Conservation (phyloP, 441 rosid species). For the Daphne laureola region DNA sequence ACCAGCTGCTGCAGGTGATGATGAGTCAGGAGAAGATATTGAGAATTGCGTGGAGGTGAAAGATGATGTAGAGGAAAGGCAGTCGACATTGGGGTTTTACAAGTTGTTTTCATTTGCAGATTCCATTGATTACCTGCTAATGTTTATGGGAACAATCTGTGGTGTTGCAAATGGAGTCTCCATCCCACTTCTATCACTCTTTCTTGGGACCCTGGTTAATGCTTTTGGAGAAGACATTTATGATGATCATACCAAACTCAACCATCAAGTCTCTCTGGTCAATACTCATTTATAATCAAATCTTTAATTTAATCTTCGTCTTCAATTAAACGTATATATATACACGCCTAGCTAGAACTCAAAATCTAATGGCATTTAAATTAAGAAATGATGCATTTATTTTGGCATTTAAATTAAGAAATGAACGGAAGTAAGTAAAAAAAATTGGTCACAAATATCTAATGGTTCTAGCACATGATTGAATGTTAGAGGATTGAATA, state of each 20-base stretch:
- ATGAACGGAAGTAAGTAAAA: no score
- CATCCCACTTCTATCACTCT: slow-evolving; percentile 30
- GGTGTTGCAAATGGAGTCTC: slow-evolving; percentile 36
- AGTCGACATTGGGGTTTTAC: slow-evolving; percentile 23
- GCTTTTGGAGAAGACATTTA: slow-evolving; percentile 25
- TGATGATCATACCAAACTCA: slow-evolving; percentile 5
- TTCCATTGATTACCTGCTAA: slow-evolving; percentile 25
- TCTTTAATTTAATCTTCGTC: no score
- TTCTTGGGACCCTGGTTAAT: slow-evolving; percentile 31
- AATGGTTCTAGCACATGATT: no score
- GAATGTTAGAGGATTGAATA: no score
- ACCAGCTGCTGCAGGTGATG: no score
- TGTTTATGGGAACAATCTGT: slow-evolving; percentile 31
- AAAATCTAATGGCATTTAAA: no score
- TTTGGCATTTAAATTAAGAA: no score
- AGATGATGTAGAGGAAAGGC: slow-evolving; percentile 14
- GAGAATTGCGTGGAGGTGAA: background rate
- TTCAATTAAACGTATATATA: no score
- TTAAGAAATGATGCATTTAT: no score
- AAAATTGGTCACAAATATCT: no score
- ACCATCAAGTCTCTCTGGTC: slow-evolving; percentile 32
- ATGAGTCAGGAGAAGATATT: background rate
- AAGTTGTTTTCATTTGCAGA: slow-evolving; percentile 46
- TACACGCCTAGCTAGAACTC: no score
- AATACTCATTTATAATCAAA: no score